These are phyloP conservation scores for Moniliophthora roreri DNA, from an alignment of 1,284 basidiomycete genomes.

Conservation along the genomic window DNA sequence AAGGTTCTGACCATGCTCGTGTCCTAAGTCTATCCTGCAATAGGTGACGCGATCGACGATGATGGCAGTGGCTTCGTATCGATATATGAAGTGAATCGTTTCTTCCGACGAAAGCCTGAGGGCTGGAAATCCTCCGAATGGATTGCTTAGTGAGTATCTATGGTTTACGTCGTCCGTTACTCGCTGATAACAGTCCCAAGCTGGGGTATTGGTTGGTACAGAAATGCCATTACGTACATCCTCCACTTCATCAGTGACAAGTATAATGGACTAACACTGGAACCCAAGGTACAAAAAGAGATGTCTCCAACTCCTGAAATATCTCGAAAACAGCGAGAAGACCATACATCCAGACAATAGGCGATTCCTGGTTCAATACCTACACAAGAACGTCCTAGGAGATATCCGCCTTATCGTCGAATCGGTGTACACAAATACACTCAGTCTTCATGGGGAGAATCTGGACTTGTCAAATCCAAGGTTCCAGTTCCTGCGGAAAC, in stretches of 20 bases:
- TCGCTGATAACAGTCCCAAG: neutral
- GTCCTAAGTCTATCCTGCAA: conserved; percentile 26
- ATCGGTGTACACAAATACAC: neutral
- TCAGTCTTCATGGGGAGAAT: neutral
- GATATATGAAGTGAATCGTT: conserved; percentile 28
- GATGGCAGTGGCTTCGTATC: conserved; percentile 31
- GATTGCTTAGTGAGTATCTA: conserved; percentile 27
- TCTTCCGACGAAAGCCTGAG: conserved; percentile 19
- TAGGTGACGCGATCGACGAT: conserved; percentile 31
- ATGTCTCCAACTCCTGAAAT: conserved; percentile 1
- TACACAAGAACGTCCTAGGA: neutral
- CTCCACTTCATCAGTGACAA: too few species aligned
- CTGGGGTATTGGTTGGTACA: conserved; percentile 2
- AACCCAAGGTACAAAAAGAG: neutral
- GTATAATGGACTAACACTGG: too few species aligned
- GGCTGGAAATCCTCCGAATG: conserved; percentile 20
- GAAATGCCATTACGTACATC: neutral
- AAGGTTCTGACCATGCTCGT: neutral
- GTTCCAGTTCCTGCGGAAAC: neutral
- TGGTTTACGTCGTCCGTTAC: neutral
- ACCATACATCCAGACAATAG: neutral
- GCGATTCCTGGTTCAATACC: neutral
- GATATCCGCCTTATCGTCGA: neutral
- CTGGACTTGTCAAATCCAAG: neutral
- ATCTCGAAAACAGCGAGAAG: neutral